Percentiles rank a stretch among this genome's conserved stretches.
phyloP scores from a whole-genome alignment of 192 early-diverging fungal genomes.

The Chytriomyces sp. region DNA sequence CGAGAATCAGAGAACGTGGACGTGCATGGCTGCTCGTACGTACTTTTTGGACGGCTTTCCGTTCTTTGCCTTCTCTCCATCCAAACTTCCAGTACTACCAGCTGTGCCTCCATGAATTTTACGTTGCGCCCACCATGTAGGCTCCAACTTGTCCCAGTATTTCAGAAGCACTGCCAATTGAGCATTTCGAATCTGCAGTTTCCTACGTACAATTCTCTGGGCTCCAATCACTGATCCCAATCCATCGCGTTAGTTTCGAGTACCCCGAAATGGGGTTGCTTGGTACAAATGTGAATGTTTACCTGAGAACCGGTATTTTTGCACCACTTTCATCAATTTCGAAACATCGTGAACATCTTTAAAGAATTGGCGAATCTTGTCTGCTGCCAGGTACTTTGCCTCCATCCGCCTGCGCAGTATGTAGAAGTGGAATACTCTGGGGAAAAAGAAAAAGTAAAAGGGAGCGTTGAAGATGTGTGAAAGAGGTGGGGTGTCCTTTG shows the following conservation, averaged over 20 bases:
- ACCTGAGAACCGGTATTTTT: slow-evolving; percentile 67
- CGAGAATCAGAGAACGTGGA: neutral
- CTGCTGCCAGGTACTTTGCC: slow-evolving; percentile 42
- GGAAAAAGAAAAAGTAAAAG: slow-evolving; percentile 7
- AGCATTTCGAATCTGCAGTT: slow-evolving; percentile 41
- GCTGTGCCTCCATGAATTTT: slow-evolving; percentile 36
- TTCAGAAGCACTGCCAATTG: slow-evolving; percentile 43
- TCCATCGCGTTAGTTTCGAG: too few relatives aligned
- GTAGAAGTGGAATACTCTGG: slow-evolving; percentile 50
- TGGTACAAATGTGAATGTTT: neutral
- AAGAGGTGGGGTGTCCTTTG: neutral
- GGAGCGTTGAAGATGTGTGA: slow-evolving; percentile 9
- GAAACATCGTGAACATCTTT: slow-evolving; percentile 63
- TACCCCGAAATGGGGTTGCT: too few relatives aligned
- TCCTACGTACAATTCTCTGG: slow-evolving; percentile 38
- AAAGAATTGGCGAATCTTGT: slow-evolving; percentile 59
- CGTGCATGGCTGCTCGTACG: neutral
- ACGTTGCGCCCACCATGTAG: slow-evolving; percentile 54
- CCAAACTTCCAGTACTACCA: slow-evolving; percentile 41
- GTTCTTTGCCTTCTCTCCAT: slow-evolving; percentile 38
- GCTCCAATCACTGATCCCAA: slow-evolving; percentile 51
- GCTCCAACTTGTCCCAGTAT: slow-evolving; percentile 60
- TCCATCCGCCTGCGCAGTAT: slow-evolving; percentile 41
- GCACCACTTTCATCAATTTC: slow-evolving; percentile 62
- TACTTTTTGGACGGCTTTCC: slow-evolving; percentile 24